A percentile compares a stretch with the other conserved stretches of the same genome.
These are phyloP conservation scores for Choricystis sp. DNA, from an alignment of 139 green algal species.

Conservation along the genomic window DNA sequence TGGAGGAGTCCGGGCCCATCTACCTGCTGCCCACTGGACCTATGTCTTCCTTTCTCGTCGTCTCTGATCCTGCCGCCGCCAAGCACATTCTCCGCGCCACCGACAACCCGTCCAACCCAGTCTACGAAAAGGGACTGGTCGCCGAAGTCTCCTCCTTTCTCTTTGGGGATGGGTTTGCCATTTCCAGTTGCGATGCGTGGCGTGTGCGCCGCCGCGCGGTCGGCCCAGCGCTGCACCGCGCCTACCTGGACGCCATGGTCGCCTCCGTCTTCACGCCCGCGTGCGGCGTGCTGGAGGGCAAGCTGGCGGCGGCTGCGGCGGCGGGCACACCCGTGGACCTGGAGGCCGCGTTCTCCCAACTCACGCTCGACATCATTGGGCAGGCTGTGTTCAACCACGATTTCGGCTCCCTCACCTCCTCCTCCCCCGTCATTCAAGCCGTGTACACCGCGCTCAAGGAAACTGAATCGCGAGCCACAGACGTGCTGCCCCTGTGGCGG, in stretches of 20 bases:
- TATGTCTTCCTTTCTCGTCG: constrained; percentile 71
- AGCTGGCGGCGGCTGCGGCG: constrained; percentile 38
- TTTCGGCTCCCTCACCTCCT: constrained; percentile 76
- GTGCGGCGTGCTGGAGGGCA: constrained; percentile 45
- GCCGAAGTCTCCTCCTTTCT: constrained; percentile 85
- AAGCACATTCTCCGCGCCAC: constrained; percentile 88
- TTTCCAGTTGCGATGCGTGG: constrained; percentile 72
- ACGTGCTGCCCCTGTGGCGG: constrained; percentile 93
- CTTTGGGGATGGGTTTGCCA: constrained; percentile 92
- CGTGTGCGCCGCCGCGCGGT: constrained; percentile 65
- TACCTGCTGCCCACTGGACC: constrained; percentile 87
- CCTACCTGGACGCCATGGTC: constrained; percentile 88
- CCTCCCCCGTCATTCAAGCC: constrained; percentile 73
- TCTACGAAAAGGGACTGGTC: constrained; percentile 86
- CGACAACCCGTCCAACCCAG: constrained; percentile 52
- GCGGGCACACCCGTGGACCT: constrained; percentile 65
- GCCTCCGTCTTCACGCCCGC: constrained; percentile 61
- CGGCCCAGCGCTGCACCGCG: constrained; percentile 75
- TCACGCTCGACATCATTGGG: constrained; percentile 97
- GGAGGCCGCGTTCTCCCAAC: constrained; percentile 84
- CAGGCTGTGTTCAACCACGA: constrained; percentile 98
- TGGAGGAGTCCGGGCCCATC: constrained; percentile 76
- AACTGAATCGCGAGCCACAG: constrained; percentile 86
- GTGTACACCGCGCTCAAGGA: constrained; percentile 98
- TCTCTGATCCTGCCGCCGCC: constrained; percentile 72